Conservation (phyloP, 441 rosid genomes). For the Sinapis alba region DNA sequence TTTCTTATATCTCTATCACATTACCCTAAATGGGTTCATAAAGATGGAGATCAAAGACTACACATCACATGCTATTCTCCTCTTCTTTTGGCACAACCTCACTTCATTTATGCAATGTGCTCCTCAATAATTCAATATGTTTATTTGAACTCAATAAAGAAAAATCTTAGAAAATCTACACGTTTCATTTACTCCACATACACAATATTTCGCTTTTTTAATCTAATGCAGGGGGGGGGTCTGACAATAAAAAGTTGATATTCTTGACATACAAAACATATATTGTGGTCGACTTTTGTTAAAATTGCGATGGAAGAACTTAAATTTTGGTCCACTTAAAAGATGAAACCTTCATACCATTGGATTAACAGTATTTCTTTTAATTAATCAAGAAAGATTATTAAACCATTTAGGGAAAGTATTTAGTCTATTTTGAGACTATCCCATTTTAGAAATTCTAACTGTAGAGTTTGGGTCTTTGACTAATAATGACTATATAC, state of each 20-base stretch:
- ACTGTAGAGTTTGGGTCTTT: not conserved
- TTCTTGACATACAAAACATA: not conserved
- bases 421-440: not conserved
- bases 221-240: not conserved
- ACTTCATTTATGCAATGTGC: not conserved
- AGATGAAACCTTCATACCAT: not conserved
- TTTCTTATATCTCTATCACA: constrained; percentile 37
- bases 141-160: not conserved
- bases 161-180: not conserved
- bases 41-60: constrained; percentile 38
- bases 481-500: no score
- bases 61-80: constrained; percentile 45
- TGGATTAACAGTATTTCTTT: not conserved
- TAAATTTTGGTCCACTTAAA: not conserved
- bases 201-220: constrained; percentile 1
- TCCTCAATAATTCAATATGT: not conserved
- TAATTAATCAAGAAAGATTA: not conserved
- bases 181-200: not conserved
- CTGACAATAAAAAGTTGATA: not conserved
- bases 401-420: not conserved
- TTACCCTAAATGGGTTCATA: constrained; percentile 40
- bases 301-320: not conserved
- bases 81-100: constrained; percentile 41
- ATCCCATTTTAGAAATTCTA: not conserved
- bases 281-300: not conserved